Percentiles rank a stretch among this genome's conserved stretches.
Evolutionary conservation across 2,329 filamentous ascomycete species (phyloP).

Genomic region (Chaetomiaceae sp.): DNA sequence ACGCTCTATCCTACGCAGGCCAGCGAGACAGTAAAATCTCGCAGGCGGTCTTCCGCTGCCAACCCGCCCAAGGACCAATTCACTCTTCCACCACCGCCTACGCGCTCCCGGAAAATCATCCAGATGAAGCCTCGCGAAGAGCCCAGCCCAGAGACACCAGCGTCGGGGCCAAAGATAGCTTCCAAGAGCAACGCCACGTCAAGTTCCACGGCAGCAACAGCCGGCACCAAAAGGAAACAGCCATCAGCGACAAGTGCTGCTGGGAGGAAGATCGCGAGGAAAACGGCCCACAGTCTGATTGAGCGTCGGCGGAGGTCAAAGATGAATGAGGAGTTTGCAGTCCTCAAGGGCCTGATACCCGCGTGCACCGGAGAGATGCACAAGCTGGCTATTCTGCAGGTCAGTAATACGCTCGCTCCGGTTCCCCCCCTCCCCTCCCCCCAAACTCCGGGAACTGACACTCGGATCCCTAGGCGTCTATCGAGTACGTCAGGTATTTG

Average conservation of each 20-base stretch:
- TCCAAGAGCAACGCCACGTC: conserved; percentile 13
- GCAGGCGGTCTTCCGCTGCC: conserved; percentile 47
- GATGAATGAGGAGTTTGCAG: conserved; percentile 98
- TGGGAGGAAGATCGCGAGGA: conserved; percentile 89
- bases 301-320: conserved; percentile 86
- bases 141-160: conserved; percentile 31
- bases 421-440: too few relatives aligned
- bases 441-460: too few relatives aligned
- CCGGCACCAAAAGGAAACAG: conserved; percentile 68
- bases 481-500: conserved; percentile 92
- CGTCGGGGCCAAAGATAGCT: conserved; percentile 20
- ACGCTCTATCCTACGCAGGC: conserved; percentile 23
- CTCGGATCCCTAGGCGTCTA: conserved; percentile 67
- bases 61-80: conserved; percentile 59
- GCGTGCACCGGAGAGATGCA: conserved; percentile 98
- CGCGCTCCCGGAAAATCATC: conserved; percentile 90
- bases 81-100: conserved; percentile 84
- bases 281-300: conserved; percentile 94
- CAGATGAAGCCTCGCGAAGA: conserved; percentile 78
- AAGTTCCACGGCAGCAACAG: conserved; percentile 21
- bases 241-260: conserved; percentile 72
- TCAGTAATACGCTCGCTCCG: conserved; percentile 38
- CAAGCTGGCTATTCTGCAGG: conserved; percentile 91
- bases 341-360: conserved; percentile 91
- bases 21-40: conserved; percentile 50